Conservation (phyloP, 2,329 filamentous ascomycete genomes). For the Hymenoscyphus repandus region DNA sequence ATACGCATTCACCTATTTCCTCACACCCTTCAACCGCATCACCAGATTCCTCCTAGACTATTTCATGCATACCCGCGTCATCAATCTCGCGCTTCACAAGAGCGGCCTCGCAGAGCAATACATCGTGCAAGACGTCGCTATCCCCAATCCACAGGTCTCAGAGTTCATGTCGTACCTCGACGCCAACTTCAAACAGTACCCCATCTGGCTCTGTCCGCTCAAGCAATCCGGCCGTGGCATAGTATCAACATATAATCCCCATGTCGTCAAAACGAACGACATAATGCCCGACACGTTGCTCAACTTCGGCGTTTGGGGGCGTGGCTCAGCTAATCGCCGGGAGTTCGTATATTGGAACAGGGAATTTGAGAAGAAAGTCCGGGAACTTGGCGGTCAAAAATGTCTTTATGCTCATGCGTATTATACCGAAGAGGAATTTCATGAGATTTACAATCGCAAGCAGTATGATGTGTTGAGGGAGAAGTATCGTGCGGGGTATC, state of each 20-base stretch:
- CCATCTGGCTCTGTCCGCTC: conserved; percentile 53
- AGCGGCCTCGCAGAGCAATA: conserved; percentile 49
- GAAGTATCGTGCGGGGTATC: conserved; percentile 57
- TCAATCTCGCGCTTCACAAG: conserved; percentile 57
- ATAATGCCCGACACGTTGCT: conserved; percentile 44
- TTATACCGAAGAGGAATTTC: conserved; percentile 67
- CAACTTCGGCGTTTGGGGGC: conserved; percentile 74
- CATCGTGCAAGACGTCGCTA: conserved; percentile 57
- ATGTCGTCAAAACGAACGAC: conserved; percentile 15
- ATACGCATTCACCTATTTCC: conserved; percentile 58
- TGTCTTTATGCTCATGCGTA: conserved; percentile 85
- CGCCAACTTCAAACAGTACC: conserved; percentile 28
- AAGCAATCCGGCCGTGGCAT: conserved; percentile 26
- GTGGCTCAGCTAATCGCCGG: conserved; percentile 49
- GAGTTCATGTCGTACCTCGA: conserved; percentile 47
- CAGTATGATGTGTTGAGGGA: conserved; percentile 57
- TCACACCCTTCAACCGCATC: conserved; percentile 51
- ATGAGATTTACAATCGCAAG: conserved; percentile 51
- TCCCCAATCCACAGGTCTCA: conserved; percentile 45
- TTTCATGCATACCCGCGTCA: conserved; percentile 54
- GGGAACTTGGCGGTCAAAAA: conserved; percentile 68
- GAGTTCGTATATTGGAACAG: conserved; percentile 66
- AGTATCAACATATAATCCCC: conserved; percentile 16
- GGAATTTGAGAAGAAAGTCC: conserved; percentile 63
- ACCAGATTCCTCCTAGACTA: conserved; percentile 53